Base-by-base conservation (phyloP, 306 rosid genomes). In the Echinosophora koreensis region DNA sequence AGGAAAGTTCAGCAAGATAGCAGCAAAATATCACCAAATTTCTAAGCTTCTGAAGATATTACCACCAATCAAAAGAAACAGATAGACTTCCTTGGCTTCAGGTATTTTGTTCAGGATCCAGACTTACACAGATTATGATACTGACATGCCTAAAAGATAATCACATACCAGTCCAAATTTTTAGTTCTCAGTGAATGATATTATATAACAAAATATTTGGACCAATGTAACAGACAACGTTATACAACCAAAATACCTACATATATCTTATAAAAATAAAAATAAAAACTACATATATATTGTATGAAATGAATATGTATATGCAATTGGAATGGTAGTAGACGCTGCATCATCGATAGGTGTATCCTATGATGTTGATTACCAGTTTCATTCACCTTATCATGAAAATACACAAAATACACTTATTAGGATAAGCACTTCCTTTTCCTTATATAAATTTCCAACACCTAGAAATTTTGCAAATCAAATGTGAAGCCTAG, bases 401-500 rank as follows among this genome's bases (percentile, higher is more conserved):
- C 56, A 65, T 74, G 39, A 14, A 62, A 38, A 51, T 27, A 76
- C 15, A 77, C 18, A 66, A 13, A 39, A 38, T 1, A 30, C 1
- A 41, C 10, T 14, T 37, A 3, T 30, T 50, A 49, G 44, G 52
- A 76, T 51, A 51, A 65, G 15, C 37, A 15, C 30, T 57, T 57
- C 15, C 38, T 34, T 12, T 57, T 57, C 17, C 47, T 35, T 12
- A 38, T 37, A 58, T 47, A 38, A 57, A 67, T 49, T 55, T 74
- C 27, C 39, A 41, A 68, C 50, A 15, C 18, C 47, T 10, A 37
- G n/a, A 46, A 60, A 39, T 39, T 38, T 30, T 59, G 15, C 80
- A 15, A 67, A 73, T 49, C 57, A 58, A 69, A 78, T 67, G 46
- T 46, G 54, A 79, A 61, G 64, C 38, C 70, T 52, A 74, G 59